Evolutionary conservation across 768 basidiomycete species (phyloP).

Genomic region (Kwoniella sp.): DNA sequence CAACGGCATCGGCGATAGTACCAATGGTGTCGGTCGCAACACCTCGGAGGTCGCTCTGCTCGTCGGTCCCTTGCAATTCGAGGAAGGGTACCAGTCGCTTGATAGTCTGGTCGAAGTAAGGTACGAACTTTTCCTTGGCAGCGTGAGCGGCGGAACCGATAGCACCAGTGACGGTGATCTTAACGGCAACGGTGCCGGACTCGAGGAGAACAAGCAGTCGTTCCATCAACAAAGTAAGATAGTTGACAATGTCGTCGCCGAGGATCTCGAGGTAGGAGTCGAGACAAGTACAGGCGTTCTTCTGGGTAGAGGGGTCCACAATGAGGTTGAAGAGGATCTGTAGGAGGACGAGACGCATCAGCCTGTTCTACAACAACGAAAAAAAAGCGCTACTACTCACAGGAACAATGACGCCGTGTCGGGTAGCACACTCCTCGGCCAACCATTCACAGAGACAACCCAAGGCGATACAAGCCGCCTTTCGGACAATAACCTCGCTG

Average conservation of each 20-base stretch:
- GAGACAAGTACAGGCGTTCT: slow-evolving; percentile 92
- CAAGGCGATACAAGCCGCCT: slow-evolving; percentile 93
- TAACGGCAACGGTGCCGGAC: slow-evolving; percentile 80
- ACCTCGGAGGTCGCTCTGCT: slow-evolving; percentile 90
- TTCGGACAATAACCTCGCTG: slow-evolving; percentile 78
- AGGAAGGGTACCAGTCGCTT: slow-evolving; percentile 85
- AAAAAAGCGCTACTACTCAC: slow-evolving; percentile 59
- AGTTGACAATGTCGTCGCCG: slow-evolving; percentile 81
- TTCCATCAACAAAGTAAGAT: slow-evolving; percentile 92
- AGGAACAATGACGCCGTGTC: slow-evolving; percentile 80
- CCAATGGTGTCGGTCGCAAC: slow-evolving; percentile 99
- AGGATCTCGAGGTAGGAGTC: slow-evolving; percentile 95
- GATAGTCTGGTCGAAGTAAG: slow-evolving; percentile 94
- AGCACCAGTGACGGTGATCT: slow-evolving; percentile 93
- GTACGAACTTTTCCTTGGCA: slow-evolving; percentile 82
- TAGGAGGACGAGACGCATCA: slow-evolving; percentile 47
- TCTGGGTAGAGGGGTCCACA: slow-evolving; percentile 81
- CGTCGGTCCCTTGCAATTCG: slow-evolving; percentile 75
- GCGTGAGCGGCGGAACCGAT: slow-evolving; percentile 98
- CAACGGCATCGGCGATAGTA: slow-evolving; percentile 95
- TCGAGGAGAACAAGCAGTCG: slow-evolving; percentile 83
- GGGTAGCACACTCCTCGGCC: slow-evolving; percentile 83
- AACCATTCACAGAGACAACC: slow-evolving; percentile 97
- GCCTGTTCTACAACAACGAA: too few relatives aligned
- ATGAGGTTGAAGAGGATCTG: slow-evolving; percentile 90